Evolutionary conservation across 352 stramenopile genomes (phyloP).

Genomic region (Pythium myriotylum): DNA sequence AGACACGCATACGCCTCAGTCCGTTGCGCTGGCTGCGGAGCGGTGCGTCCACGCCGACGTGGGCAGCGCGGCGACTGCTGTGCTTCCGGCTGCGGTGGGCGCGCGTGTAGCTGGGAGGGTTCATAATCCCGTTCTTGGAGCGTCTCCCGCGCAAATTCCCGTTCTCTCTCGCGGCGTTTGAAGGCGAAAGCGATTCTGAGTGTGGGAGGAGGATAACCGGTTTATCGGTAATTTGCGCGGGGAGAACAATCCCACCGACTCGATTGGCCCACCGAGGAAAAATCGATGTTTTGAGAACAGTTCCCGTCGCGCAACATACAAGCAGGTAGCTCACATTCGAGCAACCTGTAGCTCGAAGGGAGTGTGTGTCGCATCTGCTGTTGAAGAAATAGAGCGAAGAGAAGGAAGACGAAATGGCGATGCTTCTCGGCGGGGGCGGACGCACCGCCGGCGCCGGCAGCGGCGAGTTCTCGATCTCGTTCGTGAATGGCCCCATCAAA

Average conservation of each 20-base stretch:
- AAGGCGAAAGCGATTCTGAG: conserved; percentile 23
- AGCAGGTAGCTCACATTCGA: background rate
- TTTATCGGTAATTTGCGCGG: conserved; percentile 8
- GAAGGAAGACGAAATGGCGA: conserved; percentile 19
- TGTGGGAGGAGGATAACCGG: conserved; percentile 6
- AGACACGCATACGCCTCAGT: conserved; percentile 59
- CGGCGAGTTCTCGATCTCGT: conserved; percentile 79
- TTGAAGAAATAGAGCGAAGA: conserved; percentile 28
- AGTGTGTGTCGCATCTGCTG: conserved; percentile 23
- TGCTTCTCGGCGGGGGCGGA: conserved; percentile 27
- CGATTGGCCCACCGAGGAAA: conserved; percentile 13
- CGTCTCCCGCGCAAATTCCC: conserved; percentile 25
- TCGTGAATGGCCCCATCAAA: conserved; percentile 85
- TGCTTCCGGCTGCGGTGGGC: conserved; percentile 11
- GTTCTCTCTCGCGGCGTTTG: conserved; percentile 11
- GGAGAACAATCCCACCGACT: conserved; percentile 21
- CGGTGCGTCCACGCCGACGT: conserved; percentile 24
- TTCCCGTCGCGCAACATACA: conserved; percentile 9
- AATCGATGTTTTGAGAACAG: conserved; percentile 20
- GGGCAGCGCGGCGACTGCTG: conserved; percentile 4
- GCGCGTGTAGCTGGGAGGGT: conserved; percentile 12
- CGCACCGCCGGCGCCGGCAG: background rate
- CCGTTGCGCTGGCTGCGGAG: conserved; percentile 21
- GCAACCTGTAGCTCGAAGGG: conserved; percentile 5
- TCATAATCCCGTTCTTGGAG: conserved; percentile 15